phyloP scores from a whole-genome alignment of 2,329 filamentous ascomycete genomes.

The Penicillium nordicum region DNA sequence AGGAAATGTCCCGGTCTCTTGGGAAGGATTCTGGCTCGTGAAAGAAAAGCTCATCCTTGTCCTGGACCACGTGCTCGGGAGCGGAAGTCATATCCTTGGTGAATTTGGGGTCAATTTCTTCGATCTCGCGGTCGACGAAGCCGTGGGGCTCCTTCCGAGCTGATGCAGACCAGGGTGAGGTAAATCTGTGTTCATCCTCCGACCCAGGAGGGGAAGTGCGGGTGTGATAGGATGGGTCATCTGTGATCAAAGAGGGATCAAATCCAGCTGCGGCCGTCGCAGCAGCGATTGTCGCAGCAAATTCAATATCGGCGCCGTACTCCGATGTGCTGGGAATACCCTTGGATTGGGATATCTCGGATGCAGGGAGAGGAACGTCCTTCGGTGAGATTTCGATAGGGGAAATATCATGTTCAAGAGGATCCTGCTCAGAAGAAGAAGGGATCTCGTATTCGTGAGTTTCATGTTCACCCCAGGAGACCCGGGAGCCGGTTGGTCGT shows the following conservation, averaged over 20 bases:
- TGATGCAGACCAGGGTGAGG: constrained; percentile 50
- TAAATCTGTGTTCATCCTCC: constrained; percentile 53
- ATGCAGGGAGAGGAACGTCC: constrained; percentile 9
- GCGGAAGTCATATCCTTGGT: constrained; percentile 14
- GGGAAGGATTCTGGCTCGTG: constrained; percentile 20
- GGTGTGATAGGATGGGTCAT: constrained; percentile 61
- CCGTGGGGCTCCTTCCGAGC: constrained; percentile 44
- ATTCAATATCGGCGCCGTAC: constrained; percentile 66
- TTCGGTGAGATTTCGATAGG: constrained; percentile 11
- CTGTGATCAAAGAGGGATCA: constrained; percentile 65
- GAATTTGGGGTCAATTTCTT: constrained; percentile 41
- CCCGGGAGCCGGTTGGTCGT: constrained; percentile 51
- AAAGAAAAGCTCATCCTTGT: constrained; percentile 17
- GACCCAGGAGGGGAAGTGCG: constrained; percentile 63
- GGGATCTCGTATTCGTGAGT: constrained; percentile 63
- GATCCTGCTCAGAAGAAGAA: constrained; percentile 45
- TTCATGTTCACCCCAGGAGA: constrained; percentile 64
- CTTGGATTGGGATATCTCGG: constrained; percentile 6
- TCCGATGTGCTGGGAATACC: constrained; percentile 18
- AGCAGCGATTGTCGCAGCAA: constrained; percentile 66
- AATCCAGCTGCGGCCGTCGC: constrained; percentile 68
- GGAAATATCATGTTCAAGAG: constrained; percentile 24
- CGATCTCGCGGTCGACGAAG: constrained; percentile 50
- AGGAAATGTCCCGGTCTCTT: constrained; percentile 1
- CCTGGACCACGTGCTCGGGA: constrained; percentile 10